Conservation (phyloP, 2,329 filamentous ascomycete species). For the Aureobasidium sp. region DNA sequence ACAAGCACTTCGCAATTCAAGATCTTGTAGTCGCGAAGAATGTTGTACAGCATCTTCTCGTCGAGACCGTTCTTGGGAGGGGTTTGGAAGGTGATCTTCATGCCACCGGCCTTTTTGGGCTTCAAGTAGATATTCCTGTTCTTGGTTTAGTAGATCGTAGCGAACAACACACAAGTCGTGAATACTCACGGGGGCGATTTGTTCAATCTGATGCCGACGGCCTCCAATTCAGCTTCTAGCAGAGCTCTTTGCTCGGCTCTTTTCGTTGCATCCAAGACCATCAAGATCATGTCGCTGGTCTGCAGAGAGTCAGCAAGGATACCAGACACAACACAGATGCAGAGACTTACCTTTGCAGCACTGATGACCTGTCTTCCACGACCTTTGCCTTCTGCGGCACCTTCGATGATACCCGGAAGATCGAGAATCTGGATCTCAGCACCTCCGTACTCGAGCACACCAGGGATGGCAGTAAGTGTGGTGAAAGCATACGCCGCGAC, state of each 20-base stretch:
- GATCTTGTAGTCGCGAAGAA: slow-evolving; percentile 96
- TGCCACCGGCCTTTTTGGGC: slow-evolving; percentile 86
- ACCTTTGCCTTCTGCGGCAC: slow-evolving; percentile 95
- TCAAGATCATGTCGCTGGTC: slow-evolving; percentile 93
- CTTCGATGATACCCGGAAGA: slow-evolving; percentile 96
- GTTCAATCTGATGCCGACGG: slow-evolving; percentile 90
- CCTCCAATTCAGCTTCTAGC: slow-evolving; percentile 85
- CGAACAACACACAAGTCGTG: neutral
- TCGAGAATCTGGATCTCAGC: slow-evolving; percentile 99
- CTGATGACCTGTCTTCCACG: slow-evolving; percentile 96
- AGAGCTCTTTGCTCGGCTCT: slow-evolving; percentile 84
- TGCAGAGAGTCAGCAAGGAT: slow-evolving; percentile 18
- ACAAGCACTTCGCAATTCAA: slow-evolving; percentile 95
- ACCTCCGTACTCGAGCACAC: slow-evolving; percentile 93
- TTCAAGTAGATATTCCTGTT: slow-evolving; percentile 92
- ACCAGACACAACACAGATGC: neutral
- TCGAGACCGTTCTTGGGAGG: slow-evolving; percentile 77
- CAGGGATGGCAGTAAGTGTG: slow-evolving; percentile 91
- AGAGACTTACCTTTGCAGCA: slow-evolving; percentile 62
- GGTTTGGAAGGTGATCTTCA: slow-evolving; percentile 94
- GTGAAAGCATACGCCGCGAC: slow-evolving; percentile 97
- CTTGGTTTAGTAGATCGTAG: neutral
- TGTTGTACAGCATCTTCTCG: slow-evolving; percentile 97
- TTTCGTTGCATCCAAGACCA: slow-evolving; percentile 96
- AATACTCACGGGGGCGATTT: slow-evolving; percentile 68